Base-by-base conservation (phyloP, 2,329 filamentous ascomycete genomes). In the Neonectria faginata region DNA sequence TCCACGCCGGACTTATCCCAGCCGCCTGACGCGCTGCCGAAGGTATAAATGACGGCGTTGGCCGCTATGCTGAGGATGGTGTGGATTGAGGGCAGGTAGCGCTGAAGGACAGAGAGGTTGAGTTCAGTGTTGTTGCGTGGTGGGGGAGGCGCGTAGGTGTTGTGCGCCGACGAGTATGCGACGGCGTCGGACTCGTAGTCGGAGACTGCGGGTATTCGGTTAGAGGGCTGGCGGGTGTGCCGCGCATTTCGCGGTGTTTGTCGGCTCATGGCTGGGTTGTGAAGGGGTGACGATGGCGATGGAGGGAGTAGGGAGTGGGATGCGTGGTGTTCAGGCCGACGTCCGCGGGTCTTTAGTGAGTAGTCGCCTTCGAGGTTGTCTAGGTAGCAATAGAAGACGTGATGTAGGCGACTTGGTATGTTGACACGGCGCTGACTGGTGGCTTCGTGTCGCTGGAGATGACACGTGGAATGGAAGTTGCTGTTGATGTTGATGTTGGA, bases 1-100 rank as follows among this genome's bases (percentile, higher is more conserved):
- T 97, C 94, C 11, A 94, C 86, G 60, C 90, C 92, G 50, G 87
- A 88, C 82, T 97, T 97, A 76, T 96, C 92, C 96, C 96, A 98
- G 64, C 84, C 81, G 57, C 86, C 82, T 3, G 88, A 85, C 5
- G 84, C 79, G 51, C 88, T 84, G 66, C 85, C 88, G 81, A 97
- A 96, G 52, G 86, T 87, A 83, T 97, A 98, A 70, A 97, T 86
- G 39, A 96, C 92, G 27, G 92, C 92, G 74, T 95, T 97, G 33
- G 92, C 91, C 6, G 93, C 93, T 70, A 96, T 91, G 67, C 91
- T 91, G 68, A 93, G 84, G 75, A 97, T 93, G 57, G 85, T 82
- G 63, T 84, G 83, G 68, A 97, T 88, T 62, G 88, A 86, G 33
- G 93, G 92, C 63, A 93, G 88, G 81, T 97, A 92, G 70, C 93